Conservation (phyloP, 805 yeast species). For the Pichia cephalocereana region DNA sequence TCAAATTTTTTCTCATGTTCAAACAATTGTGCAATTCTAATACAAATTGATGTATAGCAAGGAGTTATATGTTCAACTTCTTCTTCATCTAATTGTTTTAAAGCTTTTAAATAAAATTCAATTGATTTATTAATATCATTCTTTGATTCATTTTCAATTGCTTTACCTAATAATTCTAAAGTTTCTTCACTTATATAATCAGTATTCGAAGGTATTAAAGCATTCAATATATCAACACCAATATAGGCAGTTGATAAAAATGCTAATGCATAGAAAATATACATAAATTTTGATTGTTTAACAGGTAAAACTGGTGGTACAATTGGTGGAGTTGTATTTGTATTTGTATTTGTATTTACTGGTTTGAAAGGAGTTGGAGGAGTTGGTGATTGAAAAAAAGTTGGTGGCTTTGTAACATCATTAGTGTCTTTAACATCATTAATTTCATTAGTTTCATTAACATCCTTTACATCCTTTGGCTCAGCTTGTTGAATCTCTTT, state of each 20-base stretch:
- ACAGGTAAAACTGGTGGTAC: background rate
- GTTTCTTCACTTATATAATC: conserved; percentile 11
- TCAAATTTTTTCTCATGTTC: conserved; percentile 32
- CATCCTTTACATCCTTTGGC: background rate
- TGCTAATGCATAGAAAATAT: background rate
- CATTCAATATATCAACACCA: background rate
- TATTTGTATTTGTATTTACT: too few species aligned
- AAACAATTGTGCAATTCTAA: conserved; percentile 77
- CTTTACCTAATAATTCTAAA: conserved; percentile 5
- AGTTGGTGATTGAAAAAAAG: conserved; percentile 1
- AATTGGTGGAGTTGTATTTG: too few species aligned
- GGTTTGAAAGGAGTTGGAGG: background rate
- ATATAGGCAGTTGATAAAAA: background rate
- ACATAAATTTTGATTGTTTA: background rate
- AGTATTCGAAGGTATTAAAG: background rate
- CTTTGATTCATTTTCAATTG: conserved; percentile 18
- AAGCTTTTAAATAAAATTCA: conserved; percentile 59
- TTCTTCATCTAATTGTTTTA: conserved; percentile 48
- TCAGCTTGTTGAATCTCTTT: background rate
- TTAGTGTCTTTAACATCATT: background rate
- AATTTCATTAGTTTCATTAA: background rate
- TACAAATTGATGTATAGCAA: conserved; percentile 79
- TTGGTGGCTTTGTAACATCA: background rate
- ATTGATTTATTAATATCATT: conserved; percentile 57
- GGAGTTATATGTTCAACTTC: conserved; percentile 49